A percentile compares a stretch with the other conserved stretches of the same genome.
phyloP scores from a whole-genome alignment of 345 rosid genomes.

The Corymbia maculata region DNA sequence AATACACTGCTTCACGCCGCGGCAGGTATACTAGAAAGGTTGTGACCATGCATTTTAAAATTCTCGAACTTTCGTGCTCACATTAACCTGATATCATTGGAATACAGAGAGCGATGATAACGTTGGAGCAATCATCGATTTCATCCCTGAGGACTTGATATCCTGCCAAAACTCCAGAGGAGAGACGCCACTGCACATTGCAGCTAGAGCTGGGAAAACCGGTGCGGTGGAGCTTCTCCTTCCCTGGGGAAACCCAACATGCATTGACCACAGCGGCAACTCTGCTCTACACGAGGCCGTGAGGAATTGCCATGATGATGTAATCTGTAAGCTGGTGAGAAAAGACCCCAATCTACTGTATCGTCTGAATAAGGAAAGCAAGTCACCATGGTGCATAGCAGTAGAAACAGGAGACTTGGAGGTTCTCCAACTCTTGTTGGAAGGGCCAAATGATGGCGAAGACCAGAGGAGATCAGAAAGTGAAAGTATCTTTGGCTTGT shows the following conservation, averaged over 20 bases:
- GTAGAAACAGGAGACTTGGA: neutral
- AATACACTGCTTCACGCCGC: neutral
- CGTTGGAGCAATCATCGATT: neutral
- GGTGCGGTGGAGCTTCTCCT: neutral
- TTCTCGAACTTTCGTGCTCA: neutral
- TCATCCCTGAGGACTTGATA: neutral
- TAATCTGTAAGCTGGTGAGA: neutral
- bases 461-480: neutral
- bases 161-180: neutral
- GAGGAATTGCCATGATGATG: neutral
- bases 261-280: neutral
- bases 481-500: neutral
- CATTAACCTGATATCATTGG: neutral
- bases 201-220: neutral
- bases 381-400: neutral
- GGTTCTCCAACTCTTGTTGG: neutral
- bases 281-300: neutral
- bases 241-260: fast-evolving
- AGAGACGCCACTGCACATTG: neutral
- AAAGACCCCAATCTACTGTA: neutral
- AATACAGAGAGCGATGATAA: neutral
- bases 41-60: fast-evolving
- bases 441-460: neutral
- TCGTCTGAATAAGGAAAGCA: neutral
- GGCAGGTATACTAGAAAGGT: neutral